Conservation (phyloP, 495 filamentous ascomycete genomes). For the Elaphomyces granulatus region DNA sequence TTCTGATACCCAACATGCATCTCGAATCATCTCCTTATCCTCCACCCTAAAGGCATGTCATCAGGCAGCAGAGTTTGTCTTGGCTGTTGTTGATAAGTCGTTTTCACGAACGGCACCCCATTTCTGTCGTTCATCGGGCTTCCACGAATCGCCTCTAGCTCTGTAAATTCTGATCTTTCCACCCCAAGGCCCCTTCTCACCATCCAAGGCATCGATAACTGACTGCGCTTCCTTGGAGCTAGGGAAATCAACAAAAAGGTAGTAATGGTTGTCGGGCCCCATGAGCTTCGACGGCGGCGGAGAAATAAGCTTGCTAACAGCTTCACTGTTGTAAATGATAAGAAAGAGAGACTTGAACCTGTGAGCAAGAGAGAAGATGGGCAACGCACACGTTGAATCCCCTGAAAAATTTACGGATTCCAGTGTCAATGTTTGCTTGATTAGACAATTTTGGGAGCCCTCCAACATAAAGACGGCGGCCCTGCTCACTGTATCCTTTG, state of each 20-base stretch:
- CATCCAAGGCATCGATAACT: conserved; percentile 27
- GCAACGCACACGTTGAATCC: conserved; percentile 36
- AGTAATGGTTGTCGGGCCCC: conserved; percentile 45
- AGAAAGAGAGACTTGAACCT: not conserved
- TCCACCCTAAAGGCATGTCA: not conserved
- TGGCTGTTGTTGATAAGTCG: conserved; percentile 4
- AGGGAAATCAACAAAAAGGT: conserved; percentile 52
- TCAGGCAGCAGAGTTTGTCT: conserved; percentile 7
- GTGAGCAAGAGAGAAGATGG: not conserved
- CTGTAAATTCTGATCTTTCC: conserved; percentile 28
- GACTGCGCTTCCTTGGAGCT: conserved; percentile 41
- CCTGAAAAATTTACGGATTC: conserved; percentile 44
- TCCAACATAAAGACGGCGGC: conserved; percentile 47
- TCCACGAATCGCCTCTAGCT: conserved; percentile 23
- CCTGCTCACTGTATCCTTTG: conserved; percentile 22
- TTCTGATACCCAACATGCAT: not conserved
- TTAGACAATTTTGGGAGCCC: conserved; percentile 45
- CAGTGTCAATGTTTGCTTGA: conserved; percentile 35
- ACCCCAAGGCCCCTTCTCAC: conserved; percentile 32
- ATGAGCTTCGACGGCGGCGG: conserved; percentile 39
- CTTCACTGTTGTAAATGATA: conserved; percentile 20
- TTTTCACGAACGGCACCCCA: conserved; percentile 8
- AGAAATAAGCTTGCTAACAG: conserved; percentile 49
- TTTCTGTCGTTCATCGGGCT: conserved; percentile 14
- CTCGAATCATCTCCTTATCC: not conserved